Conservation (phyloP, 139 green algal genomes). For the Penium margaritaceum region DNA sequence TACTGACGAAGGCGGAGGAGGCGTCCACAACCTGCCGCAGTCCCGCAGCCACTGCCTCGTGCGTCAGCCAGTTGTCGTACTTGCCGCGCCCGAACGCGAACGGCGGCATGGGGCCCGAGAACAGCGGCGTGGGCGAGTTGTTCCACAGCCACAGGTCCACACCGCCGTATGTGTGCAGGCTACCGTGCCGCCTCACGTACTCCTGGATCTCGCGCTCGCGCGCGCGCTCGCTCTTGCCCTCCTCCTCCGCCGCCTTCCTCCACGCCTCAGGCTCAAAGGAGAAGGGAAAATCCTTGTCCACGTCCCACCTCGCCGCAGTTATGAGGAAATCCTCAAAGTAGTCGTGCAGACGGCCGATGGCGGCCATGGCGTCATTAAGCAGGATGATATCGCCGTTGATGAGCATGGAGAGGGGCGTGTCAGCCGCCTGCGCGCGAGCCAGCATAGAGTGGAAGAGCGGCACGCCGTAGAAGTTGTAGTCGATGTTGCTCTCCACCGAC, state of each 20-base stretch:
- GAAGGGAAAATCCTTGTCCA: constrained; percentile 8
- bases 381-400: constrained; percentile 34
- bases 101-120: constrained; percentile 21
- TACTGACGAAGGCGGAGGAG: constrained; percentile 12
- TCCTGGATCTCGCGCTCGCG: background rate
- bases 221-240: background rate
- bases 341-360: background rate
- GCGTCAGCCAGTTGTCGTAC: constrained; percentile 34
- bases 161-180: constrained; percentile 30
- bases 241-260: background rate
- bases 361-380: constrained; percentile 2
- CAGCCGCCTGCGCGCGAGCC: constrained; percentile 10
- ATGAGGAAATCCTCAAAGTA: constrained; percentile 20
- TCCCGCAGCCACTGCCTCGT: constrained; percentile 6
- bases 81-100: constrained; percentile 22
- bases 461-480: constrained; percentile 28
- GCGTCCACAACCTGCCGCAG: constrained; percentile 23
- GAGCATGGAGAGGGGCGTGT: constrained; percentile 28
- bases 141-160: constrained; percentile 34
- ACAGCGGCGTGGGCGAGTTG: constrained; percentile 13
- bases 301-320: constrained; percentile 27
- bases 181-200: background rate
- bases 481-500: constrained; percentile 7
- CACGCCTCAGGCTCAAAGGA: constrained; percentile 12
- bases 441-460: constrained; percentile 38